Base-by-base conservation (phyloP, 495 filamentous ascomycete genomes). In the Trichoderma erinaceum region DNA sequence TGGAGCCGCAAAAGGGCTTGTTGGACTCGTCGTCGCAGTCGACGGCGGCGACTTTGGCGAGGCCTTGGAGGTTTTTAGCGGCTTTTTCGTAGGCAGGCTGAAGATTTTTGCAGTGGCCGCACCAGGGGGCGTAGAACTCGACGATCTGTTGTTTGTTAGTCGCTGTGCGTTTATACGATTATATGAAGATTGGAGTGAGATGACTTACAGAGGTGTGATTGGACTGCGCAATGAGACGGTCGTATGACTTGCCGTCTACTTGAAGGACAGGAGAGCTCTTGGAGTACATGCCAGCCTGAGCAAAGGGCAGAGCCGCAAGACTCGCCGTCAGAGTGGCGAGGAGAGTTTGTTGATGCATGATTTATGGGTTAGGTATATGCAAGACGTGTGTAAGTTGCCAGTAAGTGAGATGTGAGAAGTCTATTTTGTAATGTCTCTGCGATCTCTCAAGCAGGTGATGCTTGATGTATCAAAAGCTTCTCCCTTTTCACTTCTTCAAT, bases 21-120 rank as follows among this genome's bases (percentile, higher is more conserved):
- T 99, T 99, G 66, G 82, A 81, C 50, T 98, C 96, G 32, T 96
- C 93, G 71, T 98, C 95, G 78, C 95, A 99, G 77, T 99, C 91
- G 71, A 99, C 83, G 41, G 95, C 95, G 15, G 90, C 96, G 38
- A 98, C 94, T 73, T 97, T 95, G 67, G 92, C 95, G 38, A 99
- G 81, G 10, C 95, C 96, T 21, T 90, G 86, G 63, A 99, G 88
- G 70, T 86, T 90, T 74, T 90, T 90, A 48, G 95, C 96, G 3
- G 89, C 93, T 77, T 97, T 96, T 73, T 97, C 95, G 79, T 92
- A 99, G 66, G 92, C 91, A 0, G 95, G 95, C 78, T 97, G 92
- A 70, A 99, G 88, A 78, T 89, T 97, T 76, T 97, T 82, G 80
- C 95, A 99, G 76, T 99, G 96, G 27, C 95, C 95, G 72, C 95